Evolutionary conservation across 2,329 filamentous ascomycete genomes (phyloP), one percentile per base, ranked within the genome.

Genomic region (Fusarium sp.): DNA sequence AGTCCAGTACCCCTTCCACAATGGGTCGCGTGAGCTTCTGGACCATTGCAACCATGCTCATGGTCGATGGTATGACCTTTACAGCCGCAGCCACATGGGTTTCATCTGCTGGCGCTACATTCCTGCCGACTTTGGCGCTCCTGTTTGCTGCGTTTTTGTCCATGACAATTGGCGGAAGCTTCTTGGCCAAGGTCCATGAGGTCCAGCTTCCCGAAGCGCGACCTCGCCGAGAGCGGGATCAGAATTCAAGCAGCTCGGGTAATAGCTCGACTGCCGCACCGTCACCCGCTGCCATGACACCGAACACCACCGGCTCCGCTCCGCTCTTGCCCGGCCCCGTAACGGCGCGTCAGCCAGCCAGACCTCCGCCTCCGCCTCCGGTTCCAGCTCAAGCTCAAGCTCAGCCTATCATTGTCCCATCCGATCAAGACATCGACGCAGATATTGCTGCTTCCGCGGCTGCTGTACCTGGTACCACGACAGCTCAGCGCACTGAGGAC

Each of bases 1-100:
- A 91, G 73, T 87, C 89, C 1, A 89, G 84, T 46, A 92, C 90
- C 9, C 90, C 90, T 4, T 92, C 90, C 0, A 92, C 89, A 3
- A 82, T 91, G 70, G 89, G 88, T 5, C 84, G 90, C 18, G 85
- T 91, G 71, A 91, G 89, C 77, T 89, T 91, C 75, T 86, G 85
- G 75, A 91, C 89, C 0, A 83, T 86, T 24, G 83, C 84, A 51
- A 83, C 87, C 67, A 90, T 91, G 86, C 80, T 90, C 33, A 81
- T 91, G 59, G 87, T 87, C 17, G 90, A 92, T 70, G 87, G 87
- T 13, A 81, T 90, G 66, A 81, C 87, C 5, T 90, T 90, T 67
- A 81, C 82, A 4, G 83, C 82, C n/a, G 84, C 85, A n/a, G 83
- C 81, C 13, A 86, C 81, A 5, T 89, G 83, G 87, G 84, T 83